These are phyloP conservation scores for Puccinia triticina DNA, from an alignment of 1,284 basidiomycete species.

Conservation along the genomic window DNA sequence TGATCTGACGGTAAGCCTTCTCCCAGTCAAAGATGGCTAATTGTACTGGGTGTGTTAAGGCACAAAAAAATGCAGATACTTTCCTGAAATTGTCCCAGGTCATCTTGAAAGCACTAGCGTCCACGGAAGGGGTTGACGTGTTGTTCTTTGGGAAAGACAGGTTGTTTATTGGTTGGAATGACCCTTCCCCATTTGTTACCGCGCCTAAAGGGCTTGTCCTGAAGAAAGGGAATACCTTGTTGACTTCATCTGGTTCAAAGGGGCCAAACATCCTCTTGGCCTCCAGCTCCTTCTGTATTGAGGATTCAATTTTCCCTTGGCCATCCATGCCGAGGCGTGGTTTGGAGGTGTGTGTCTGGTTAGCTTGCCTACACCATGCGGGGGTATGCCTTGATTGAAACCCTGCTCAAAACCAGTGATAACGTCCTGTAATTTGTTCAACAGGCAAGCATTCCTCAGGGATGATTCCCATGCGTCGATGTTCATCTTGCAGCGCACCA, in stretches of 20 bases:
- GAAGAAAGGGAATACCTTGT: background rate
- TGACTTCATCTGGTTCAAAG: background rate
- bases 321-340: background rate
- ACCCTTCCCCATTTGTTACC: background rate
- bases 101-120: background rate
- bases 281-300: background rate
- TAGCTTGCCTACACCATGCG: background rate
- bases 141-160: background rate
- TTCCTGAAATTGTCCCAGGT: slow-evolving; percentile 11
- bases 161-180: slow-evolving; percentile 5
- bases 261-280: slow-evolving; percentile 4
- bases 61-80: background rate
- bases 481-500: slow-evolving; percentile 3
- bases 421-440: background rate
- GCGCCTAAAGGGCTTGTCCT: background rate
- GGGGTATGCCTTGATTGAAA: background rate
- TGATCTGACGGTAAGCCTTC: slow-evolving; percentile 11
- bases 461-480: background rate
- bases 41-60: background rate
- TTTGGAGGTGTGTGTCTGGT: background rate
- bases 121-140: background rate
- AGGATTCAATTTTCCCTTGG: background rate
- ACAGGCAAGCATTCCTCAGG: background rate
- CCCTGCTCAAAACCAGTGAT: background rate
- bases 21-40: slow-evolving; percentile 8